A percentile compares a stretch with the other conserved stretches of the same genome.
Conservation (phyloP, 441 rosid species). For the Adansonia grandidieri region DNA sequence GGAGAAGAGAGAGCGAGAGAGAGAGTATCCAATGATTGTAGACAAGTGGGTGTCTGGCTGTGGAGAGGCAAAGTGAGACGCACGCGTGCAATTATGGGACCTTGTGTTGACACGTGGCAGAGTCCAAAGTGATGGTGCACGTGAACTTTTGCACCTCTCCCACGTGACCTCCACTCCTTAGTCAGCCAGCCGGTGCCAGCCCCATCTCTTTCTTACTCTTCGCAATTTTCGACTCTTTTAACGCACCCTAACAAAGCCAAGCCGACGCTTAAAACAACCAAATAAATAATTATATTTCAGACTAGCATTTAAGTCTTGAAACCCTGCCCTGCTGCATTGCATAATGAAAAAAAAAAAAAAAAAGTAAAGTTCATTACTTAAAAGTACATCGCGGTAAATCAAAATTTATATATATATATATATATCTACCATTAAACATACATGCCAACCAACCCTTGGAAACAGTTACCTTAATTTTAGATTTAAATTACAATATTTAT, state of each 20-base stretch:
- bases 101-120: constrained; percentile 33
- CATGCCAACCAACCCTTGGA: too few relatives aligned
- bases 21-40: constrained; percentile 46
- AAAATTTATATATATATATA: too few relatives aligned
- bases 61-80: constrained; percentile 42
- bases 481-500: too few relatives aligned
- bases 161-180: constrained; percentile 33
- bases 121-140: constrained; percentile 32
- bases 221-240: too few relatives aligned
- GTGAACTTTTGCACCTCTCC: constrained; percentile 29
- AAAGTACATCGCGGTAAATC: too few relatives aligned
- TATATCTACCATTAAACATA: background rate
- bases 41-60: constrained; percentile 38
- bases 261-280: background rate
- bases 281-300: background rate
- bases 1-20: background rate
- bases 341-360: too few relatives aligned
- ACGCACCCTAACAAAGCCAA: background rate
- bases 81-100: constrained; percentile 42
- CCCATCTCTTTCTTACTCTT: too few relatives aligned
- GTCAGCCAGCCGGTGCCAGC: too few relatives aligned
- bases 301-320: too few relatives aligned
- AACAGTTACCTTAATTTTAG: too few relatives aligned
- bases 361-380: too few relatives aligned
- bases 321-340: too few relatives aligned